Percentiles rank a stretch among this genome's conserved stretches.
Evolutionary conservation across 176 grass and related monocot genomes (phyloP).

Genomic region (Puccinellia tenuiflora): DNA sequence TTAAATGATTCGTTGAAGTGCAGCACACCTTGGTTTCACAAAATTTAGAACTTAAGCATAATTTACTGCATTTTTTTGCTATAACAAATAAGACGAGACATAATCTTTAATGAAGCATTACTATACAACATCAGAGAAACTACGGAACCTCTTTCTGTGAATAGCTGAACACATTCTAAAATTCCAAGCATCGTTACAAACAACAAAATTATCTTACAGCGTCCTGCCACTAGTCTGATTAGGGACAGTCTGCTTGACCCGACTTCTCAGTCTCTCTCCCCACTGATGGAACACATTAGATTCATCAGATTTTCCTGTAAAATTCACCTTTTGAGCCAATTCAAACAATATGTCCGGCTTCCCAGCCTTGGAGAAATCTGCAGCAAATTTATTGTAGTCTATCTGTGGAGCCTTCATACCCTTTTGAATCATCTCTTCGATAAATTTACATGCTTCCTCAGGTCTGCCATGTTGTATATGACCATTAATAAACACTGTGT

Average conservation of each 20-base stretch:
- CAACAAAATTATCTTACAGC: slow-evolving; percentile 23
- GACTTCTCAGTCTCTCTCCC: slow-evolving; percentile 60
- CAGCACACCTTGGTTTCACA: neutral
- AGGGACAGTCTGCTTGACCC: slow-evolving; percentile 28
- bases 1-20: neutral
- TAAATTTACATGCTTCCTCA: slow-evolving; percentile 58
- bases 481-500: slow-evolving; percentile 75
- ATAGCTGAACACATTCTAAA: neutral
- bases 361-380: slow-evolving; percentile 75
- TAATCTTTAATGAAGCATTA: slow-evolving; percentile 5
- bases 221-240: slow-evolving; percentile 22
- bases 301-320: slow-evolving; percentile 52
- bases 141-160: slow-evolving; percentile 5
- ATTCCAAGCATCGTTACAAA: slow-evolving; percentile 17
- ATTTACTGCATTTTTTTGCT: neutral
- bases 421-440: slow-evolving; percentile 84
- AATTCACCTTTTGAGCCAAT: slow-evolving; percentile 68
- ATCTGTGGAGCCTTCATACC: slow-evolving; percentile 81
- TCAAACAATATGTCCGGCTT: slow-evolving; percentile 83
- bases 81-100: neutral
- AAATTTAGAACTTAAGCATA: neutral
- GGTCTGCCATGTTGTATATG: slow-evolving; percentile 72
- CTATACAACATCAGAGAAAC: slow-evolving; percentile 20
- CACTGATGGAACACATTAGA: slow-evolving; percentile 68
- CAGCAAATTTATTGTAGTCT: slow-evolving; percentile 85